Evolutionary conservation across 2,329 filamentous ascomycete species (phyloP).

Genomic region (Colletotrichum viniferum): DNA sequence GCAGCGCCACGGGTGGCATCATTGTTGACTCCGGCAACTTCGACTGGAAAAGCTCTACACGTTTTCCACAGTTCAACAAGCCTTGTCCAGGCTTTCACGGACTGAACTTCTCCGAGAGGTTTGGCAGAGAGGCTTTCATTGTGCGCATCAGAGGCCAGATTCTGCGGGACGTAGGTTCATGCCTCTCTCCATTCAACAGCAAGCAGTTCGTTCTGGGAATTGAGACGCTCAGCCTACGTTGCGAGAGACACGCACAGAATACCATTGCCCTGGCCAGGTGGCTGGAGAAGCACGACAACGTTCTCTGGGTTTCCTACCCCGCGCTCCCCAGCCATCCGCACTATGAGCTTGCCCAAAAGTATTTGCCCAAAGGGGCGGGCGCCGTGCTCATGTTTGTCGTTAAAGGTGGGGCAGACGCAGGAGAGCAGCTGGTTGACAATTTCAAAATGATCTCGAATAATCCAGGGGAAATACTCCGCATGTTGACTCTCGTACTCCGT

Average conservation of each 20-base stretch:
- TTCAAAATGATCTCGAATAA: neutral
- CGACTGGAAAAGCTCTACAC: neutral
- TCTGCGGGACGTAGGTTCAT: neutral
- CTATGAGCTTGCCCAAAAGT: neutral
- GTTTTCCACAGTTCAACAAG: neutral
- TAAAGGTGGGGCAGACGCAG: neutral
- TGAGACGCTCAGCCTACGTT: neutral
- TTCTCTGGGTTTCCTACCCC: neutral
- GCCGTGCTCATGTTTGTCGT: neutral
- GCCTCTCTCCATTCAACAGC: neutral
- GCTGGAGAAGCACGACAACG: neutral
- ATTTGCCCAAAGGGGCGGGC: neutral
- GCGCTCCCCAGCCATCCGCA: neutral
- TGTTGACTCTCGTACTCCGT: neutral
- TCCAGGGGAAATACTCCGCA: neutral
- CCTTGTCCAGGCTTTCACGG: neutral
- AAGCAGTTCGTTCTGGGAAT: neutral
- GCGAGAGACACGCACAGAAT: neutral
- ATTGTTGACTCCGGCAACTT: conserved; percentile 61
- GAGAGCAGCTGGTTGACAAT: neutral
- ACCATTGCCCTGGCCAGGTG: neutral
- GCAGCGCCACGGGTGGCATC: conserved; percentile 72
- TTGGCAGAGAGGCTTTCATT: neutral
- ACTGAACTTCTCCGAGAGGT: neutral
- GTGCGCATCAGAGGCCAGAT: neutral